phyloP scores from a whole-genome alignment of 805 yeast species.

The Yarrowia porcina region DNA sequence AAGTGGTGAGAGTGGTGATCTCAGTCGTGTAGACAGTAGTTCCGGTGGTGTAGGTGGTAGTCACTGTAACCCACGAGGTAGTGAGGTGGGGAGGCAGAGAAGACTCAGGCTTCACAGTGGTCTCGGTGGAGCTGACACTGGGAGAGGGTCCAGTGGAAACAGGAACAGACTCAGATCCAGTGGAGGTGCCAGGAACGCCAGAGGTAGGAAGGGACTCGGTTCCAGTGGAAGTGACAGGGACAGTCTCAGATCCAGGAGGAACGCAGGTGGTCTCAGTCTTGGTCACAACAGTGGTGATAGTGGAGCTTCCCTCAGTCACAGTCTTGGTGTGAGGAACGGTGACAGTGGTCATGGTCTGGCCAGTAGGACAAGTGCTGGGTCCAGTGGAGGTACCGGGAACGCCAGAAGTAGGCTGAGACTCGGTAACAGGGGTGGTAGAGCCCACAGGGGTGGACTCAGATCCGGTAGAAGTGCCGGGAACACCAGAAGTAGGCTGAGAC shows the following conservation, averaged over 20 bases:
- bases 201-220: too few species aligned
- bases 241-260: not conserved
- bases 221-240: not conserved
- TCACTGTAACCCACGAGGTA: not conserved
- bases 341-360: not conserved
- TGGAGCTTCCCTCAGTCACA: not conserved
- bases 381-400: not conserved
- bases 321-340: not conserved
- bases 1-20: not conserved
- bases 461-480: too few species aligned
- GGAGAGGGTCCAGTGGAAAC: not conserved
- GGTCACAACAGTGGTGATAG: not conserved
- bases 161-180: not conserved
- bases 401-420: too few species aligned
- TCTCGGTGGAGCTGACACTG: not conserved
- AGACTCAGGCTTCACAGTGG: not conserved
- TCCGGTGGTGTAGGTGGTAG: not conserved
- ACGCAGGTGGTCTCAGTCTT: not conserved
- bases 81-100: not conserved
- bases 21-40: not conserved
- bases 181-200: too few species aligned
- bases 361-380: not conserved
- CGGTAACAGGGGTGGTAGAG: too few species aligned
- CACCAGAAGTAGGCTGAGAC: too few species aligned
- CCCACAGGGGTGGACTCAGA: too few species aligned